Conservation (phyloP, 2,329 filamentous ascomycete genomes). For the Neopestalotiopsis sp. region DNA sequence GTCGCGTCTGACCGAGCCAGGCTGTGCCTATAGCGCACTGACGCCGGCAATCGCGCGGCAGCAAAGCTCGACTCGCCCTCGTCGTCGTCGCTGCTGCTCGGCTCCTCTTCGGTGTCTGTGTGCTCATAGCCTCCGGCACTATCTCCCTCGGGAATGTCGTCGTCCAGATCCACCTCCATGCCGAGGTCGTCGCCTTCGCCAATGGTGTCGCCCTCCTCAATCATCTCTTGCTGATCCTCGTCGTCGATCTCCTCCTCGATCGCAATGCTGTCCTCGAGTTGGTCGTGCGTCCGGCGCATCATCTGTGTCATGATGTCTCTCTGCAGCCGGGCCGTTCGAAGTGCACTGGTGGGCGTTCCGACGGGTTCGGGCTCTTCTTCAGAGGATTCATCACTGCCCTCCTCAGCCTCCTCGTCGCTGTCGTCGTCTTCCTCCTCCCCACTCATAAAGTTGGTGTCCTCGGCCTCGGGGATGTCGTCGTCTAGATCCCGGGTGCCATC, state of each 20-base stretch:
- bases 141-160: slow-evolving; percentile 71
- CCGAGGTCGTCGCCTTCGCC: slow-evolving; percentile 48
- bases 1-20: slow-evolving; percentile 46
- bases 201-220: slow-evolving; percentile 66
- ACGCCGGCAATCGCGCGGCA: slow-evolving; percentile 33
- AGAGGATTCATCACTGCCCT: slow-evolving; percentile 35
- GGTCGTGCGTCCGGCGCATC: slow-evolving; percentile 64
- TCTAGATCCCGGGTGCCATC: slow-evolving; percentile 67
- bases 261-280: slow-evolving; percentile 64
- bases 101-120: slow-evolving; percentile 74
- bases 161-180: slow-evolving; percentile 74
- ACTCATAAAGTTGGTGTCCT: slow-evolving; percentile 53
- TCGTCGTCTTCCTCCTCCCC: slow-evolving; percentile 22
- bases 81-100: slow-evolving; percentile 55
- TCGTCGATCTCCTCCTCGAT: slow-evolving; percentile 60
- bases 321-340: slow-evolving; percentile 39
- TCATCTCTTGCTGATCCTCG: slow-evolving; percentile 61
- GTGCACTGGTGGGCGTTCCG: slow-evolving; percentile 7
- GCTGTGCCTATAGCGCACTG: slow-evolving; percentile 39
- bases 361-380: slow-evolving; percentile 32
- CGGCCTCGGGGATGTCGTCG: slow-evolving; percentile 74
- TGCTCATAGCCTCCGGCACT: slow-evolving; percentile 72
- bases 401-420: slow-evolving; percentile 45
- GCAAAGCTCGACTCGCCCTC: slow-evolving; percentile 43
- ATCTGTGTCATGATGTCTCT: slow-evolving; percentile 54